Evolutionary conservation across 2,329 filamentous ascomycete genomes (phyloP).

Genomic region (Biscogniauxia mediterranea): DNA sequence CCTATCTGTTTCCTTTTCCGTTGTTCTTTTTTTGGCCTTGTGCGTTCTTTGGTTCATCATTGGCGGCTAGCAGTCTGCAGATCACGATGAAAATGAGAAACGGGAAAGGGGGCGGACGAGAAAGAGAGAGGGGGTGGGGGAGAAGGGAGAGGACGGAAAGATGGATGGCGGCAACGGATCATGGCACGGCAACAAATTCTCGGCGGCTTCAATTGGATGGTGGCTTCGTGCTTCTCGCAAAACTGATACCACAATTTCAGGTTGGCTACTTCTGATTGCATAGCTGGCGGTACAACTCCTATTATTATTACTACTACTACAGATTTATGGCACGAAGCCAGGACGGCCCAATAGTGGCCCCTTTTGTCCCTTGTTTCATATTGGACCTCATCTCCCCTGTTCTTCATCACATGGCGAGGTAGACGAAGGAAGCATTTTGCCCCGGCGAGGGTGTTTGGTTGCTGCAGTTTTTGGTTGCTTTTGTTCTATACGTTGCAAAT

Average conservation of each 20-base stretch:
- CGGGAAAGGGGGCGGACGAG: no score
- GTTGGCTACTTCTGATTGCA: slow-evolving; percentile 2
- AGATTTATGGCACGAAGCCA: neutral
- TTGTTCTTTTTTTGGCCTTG: neutral
- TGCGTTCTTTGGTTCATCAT: neutral
- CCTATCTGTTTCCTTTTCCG: neutral
- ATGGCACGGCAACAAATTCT: neutral
- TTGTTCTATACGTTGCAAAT: neutral
- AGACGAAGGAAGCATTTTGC: neutral
- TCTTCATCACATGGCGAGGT: neutral
- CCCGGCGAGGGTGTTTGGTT: neutral
- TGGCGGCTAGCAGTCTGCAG: neutral
- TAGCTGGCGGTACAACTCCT: neutral
- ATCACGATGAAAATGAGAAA: neutral
- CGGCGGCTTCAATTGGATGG: slow-evolving; percentile 1
- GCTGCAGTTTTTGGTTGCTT: neutral
- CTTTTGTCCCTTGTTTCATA: neutral
- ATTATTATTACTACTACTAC: no score
- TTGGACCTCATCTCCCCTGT: neutral
- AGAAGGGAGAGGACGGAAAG: neutral
- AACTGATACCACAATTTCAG: slow-evolving; percentile 5
- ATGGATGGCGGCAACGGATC: neutral
- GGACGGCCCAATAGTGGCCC: neutral
- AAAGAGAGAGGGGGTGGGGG: neutral
- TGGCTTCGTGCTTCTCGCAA: slow-evolving; percentile 6